Evolutionary conservation across 2,329 filamentous ascomycete species (phyloP), one percentile per base, ranked within the genome.

Genomic region (Apiospora saccharicola): DNA sequence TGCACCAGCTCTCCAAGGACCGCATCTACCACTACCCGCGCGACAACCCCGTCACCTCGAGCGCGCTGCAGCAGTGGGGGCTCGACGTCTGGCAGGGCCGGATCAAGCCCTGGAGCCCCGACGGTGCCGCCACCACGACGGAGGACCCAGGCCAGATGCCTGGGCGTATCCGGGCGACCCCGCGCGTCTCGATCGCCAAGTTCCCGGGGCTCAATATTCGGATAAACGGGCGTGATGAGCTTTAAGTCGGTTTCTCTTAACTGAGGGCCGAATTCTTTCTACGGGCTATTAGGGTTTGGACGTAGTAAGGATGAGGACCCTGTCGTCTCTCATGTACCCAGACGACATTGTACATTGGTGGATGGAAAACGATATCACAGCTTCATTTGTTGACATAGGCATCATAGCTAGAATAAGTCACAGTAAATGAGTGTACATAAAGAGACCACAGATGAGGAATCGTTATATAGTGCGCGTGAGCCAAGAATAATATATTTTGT

Each of bases 11-110:
- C 24, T 82, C 81, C 0, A 79, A 77, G 37, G 77, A 82, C 71
- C 75, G 77, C 22, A 75, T 83, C 44, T 84, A 81, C 53, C 81
- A 77, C 26, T 83, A 82, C 69, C 82, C 81, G n/a, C 76, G 78
- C 44, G 80, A 76, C 24, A 71, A 72, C 43, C 79, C 76, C 22
- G 73, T 81, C 64, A 78, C 76, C 30, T 73, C 77, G 19, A 72
- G 70, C 30, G 76, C 78, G 44, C 69, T 84, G 47, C 80, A 81
- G 73, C 74, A 77, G 64, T 83, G 81, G 81, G 81, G 81, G 0
- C 71, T 83, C 16, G 81, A 83, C 41, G 82, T 83, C 19, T 83
- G 80, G 76, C 80, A 83, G 70, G 82, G 80, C 4, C 75, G 79
- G 8, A 73, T 83, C 67, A 80, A 79, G 74, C 79, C 81, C 2